Evolutionary conservation across 2,329 filamentous ascomycete genomes (phyloP).

Genomic region (Colletotrichum coccodes): DNA sequence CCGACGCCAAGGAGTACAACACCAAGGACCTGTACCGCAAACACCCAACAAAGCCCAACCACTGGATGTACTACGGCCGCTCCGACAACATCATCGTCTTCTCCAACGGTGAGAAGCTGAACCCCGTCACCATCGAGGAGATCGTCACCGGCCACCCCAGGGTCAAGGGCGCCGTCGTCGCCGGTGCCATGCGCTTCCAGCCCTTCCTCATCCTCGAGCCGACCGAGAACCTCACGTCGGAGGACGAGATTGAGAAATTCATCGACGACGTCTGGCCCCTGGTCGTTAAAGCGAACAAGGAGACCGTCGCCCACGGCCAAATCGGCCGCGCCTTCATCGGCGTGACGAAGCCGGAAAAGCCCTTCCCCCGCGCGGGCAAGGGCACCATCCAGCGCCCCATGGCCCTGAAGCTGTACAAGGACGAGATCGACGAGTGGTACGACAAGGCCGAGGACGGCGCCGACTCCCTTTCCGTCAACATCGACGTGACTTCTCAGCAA

Average conservation of each 20-base stretch:
- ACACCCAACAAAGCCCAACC: slow-evolving; percentile 48
- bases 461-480: slow-evolving; percentile 53
- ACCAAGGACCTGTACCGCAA: slow-evolving; percentile 55
- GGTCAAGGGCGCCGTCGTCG: slow-evolving; percentile 54
- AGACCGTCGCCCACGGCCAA: slow-evolving; percentile 51
- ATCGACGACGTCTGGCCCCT: slow-evolving; percentile 56
- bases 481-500: slow-evolving; percentile 43
- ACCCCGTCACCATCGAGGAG: slow-evolving; percentile 55
- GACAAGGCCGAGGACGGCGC: slow-evolving; percentile 45
- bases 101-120: slow-evolving; percentile 61
- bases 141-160: slow-evolving; percentile 49
- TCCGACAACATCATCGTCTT: slow-evolving; percentile 57
- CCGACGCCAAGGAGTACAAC: slow-evolving; percentile 47
- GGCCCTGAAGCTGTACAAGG: slow-evolving; percentile 52
- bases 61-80: slow-evolving; percentile 47
- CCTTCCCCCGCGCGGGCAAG: slow-evolving; percentile 56
- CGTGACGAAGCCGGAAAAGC: slow-evolving; percentile 50
- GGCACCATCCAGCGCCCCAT: slow-evolving; percentile 54
- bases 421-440: slow-evolving; percentile 56
- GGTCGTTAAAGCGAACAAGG: slow-evolving; percentile 54
- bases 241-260: slow-evolving; percentile 38
- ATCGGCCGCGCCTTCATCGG: slow-evolving; percentile 52
- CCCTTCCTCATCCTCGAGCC: slow-evolving; percentile 58
- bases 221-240: slow-evolving; percentile 44
- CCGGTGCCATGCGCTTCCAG: slow-evolving; percentile 57